Evolutionary conservation across 1,284 basidiomycete species (phyloP).

Genomic region (Cryptococcus sp.): DNA sequence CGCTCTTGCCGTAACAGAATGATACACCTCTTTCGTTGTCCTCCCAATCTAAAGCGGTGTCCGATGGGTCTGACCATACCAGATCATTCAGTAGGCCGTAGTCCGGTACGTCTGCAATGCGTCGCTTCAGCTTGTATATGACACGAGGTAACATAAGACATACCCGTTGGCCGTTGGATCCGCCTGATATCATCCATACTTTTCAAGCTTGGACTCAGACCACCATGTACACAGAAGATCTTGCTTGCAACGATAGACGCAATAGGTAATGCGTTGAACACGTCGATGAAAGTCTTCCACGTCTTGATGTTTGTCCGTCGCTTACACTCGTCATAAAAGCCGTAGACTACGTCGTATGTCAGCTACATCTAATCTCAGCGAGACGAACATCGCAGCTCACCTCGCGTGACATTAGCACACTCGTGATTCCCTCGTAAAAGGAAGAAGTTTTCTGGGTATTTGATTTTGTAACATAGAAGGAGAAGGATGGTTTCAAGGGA

Average conservation of each 20-base stretch:
- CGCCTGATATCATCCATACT: conserved; percentile 99
- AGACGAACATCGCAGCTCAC: conserved; percentile 57
- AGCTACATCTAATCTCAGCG: conserved; percentile 6
- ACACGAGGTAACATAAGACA: conserved; percentile 11
- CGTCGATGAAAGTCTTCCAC: conserved; percentile 99
- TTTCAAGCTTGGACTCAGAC: conserved; percentile 93
- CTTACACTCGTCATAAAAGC: conserved; percentile 99
- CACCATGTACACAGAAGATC: conserved; percentile 99
- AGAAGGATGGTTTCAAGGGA: conserved; percentile 96
- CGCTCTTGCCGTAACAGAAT: conserved; percentile 97
- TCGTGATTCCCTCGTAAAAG: conserved; percentile 97
- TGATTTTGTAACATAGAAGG: conserved; percentile 98
- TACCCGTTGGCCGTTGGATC: conserved; percentile 88
- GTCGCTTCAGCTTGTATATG: not conserved
- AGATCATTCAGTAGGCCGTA: conserved; percentile 97
- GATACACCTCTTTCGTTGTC: conserved; percentile 99
- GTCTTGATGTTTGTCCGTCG: conserved; percentile 99
- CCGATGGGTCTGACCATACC: conserved; percentile 97
- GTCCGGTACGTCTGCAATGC: conserved; percentile 81
- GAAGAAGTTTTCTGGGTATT: conserved; percentile 99
- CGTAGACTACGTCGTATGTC: conserved; percentile 70
- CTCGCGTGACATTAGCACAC: conserved; percentile 97
- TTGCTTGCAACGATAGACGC: conserved; percentile 98
- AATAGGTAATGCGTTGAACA: conserved; percentile 98
- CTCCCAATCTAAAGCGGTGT: conserved; percentile 98